Conservation (phyloP, 352 stramenopile species). For the Globisporangium rhizosaccharum region DNA sequence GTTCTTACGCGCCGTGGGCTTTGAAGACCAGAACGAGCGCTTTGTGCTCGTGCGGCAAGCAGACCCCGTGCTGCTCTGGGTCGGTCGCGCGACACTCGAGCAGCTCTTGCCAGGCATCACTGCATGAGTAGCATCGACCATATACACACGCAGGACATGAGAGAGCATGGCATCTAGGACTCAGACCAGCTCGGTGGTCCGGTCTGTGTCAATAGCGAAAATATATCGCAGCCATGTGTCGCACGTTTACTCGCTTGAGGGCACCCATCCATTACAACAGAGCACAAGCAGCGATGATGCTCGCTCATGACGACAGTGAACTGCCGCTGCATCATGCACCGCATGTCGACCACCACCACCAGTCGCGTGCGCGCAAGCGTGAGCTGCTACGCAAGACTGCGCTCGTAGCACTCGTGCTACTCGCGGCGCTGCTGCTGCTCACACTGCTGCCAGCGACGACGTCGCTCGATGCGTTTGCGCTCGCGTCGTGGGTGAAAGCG, state of each 20-base stretch:
- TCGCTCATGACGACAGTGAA: not conserved
- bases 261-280: not conserved
- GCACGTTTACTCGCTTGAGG: no score
- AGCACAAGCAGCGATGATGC: not conserved
- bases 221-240: no score
- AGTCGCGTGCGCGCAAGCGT: not conserved
- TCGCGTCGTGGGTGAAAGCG: constrained; percentile 40
- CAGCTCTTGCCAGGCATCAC: constrained; percentile 23
- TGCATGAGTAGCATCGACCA: constrained; percentile 5
- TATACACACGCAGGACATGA: no score
- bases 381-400: constrained; percentile 2
- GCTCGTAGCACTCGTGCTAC: not conserved
- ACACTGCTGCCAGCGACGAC: constrained; percentile 49
- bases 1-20: constrained; percentile 58
- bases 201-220: no score
- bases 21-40: constrained; percentile 55
- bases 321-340: constrained; percentile 5
- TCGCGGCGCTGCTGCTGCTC: constrained; percentile 20
- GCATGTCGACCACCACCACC: not conserved
- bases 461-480: constrained; percentile 26
- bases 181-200: no score
- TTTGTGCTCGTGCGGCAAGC: constrained; percentile 42
- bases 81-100: constrained; percentile 59
- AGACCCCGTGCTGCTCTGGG: constrained; percentile 63
- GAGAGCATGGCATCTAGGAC: no score